phyloP scores from a whole-genome alignment of 768 basidiomycete genomes.

The Mycena leptocephala region DNA sequence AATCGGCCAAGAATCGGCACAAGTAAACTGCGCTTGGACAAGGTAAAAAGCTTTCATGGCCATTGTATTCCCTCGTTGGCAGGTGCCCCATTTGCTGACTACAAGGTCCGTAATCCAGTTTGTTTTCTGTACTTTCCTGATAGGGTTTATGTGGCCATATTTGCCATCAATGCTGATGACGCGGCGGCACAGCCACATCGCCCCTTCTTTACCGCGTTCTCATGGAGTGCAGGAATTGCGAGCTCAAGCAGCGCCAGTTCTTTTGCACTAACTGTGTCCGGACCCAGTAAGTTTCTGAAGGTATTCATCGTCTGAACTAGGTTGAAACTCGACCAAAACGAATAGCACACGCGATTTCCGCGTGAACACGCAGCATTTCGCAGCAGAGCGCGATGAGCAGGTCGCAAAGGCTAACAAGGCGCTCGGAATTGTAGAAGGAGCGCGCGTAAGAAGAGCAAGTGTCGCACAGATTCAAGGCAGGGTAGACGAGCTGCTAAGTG shows the following conservation, averaged over 20 bases:
- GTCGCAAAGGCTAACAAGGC: conserved; percentile 67
- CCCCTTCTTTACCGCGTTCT: not conserved
- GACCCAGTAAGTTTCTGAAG: conserved; percentile 69
- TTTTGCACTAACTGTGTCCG: conserved; percentile 80
- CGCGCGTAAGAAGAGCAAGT: conserved; percentile 64
- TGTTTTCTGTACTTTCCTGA: too few species aligned
- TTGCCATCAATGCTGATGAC: not conserved
- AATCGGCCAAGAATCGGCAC: too few species aligned
- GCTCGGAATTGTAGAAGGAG: conserved; percentile 60
- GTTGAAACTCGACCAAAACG: too few species aligned
- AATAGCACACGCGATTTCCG: conserved; percentile 64
- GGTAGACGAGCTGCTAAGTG: conserved; percentile 68
- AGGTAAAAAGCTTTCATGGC: too few species aligned
- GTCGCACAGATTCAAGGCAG: conserved; percentile 49
- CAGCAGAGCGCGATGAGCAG: conserved; percentile 75
- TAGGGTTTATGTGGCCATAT: too few species aligned
- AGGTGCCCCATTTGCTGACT: too few species aligned
- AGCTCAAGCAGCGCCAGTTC: conserved; percentile 82
- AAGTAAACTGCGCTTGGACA: too few species aligned
- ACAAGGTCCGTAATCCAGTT: too few species aligned
- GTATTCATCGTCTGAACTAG: too few species aligned
- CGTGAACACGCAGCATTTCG: conserved; percentile 69
- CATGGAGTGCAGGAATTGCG: conserved; percentile 89
- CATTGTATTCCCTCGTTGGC: too few species aligned
- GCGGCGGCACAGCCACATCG: not conserved